Base-by-base conservation (phyloP, 1,139 yeast genomes). In the Kazachstania sp. region DNA sequence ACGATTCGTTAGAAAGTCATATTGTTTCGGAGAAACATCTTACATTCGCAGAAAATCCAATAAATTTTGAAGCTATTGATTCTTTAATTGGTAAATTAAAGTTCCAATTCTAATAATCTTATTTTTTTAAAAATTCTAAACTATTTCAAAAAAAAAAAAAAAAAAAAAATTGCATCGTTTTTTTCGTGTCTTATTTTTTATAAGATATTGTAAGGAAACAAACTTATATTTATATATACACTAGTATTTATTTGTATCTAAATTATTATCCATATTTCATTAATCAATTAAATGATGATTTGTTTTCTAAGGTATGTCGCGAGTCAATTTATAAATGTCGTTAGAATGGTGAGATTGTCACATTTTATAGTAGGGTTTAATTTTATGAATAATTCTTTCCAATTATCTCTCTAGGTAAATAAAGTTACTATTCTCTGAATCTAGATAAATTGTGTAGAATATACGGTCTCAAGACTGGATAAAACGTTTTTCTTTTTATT, bases 1-100 rank as follows among this genome's bases (percentile, higher is more conserved):
- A 86, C 61, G 90, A 85, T 45, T 78, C 79, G 56, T 83, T 90
- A 61, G 85, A 81, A 30, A 86, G 79, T 47, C 99, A 92, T 62
- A 77, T 87, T 44, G 61, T 63, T 31, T 74, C 87, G 23, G 78
- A 77, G 43, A 78, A 83, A 56, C 99, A 94, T 65, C 73, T 86
- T 41, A 77, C 79, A 49, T 90, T 87, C 70, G 97, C 98, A 4
- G 69, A 73, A 46, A 81, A 85, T 57, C 79, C 78, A 56, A 65
- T 69, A 16, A 86, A 90, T 61, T 92, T 92, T 67, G 73, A 68
- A 46, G 84, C 83, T 49, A 83, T 92, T 56, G 97, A 92, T 67
- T 71, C 73, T 7, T 71, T 86, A 58, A 83, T 83, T 43, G 68
- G 68, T 16, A 69, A 71, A 19, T 68, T 79, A 52, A 71, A 70